phyloP scores from a whole-genome alignment of 1,284 basidiomycete genomes.

The Stereum hirsutum region DNA sequence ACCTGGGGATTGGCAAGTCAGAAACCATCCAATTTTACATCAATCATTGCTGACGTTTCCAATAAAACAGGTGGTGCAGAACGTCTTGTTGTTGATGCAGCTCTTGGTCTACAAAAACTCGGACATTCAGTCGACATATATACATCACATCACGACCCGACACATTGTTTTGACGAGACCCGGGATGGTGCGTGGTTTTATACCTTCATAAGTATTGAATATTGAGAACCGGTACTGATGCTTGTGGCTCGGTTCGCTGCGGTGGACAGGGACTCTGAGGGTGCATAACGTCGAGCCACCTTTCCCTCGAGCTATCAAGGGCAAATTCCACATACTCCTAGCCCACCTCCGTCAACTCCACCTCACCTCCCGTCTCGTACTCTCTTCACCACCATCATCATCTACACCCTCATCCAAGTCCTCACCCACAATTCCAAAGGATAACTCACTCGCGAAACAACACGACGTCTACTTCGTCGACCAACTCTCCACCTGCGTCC shows the following conservation, averaged over 20 bases:
- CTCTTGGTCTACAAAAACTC: conserved; percentile 74
- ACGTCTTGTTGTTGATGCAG: conserved; percentile 92
- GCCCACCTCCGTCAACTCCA: conserved; percentile 87
- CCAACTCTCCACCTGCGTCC: conserved; percentile 88
- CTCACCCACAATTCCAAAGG: neutral
- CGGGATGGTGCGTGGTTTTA: conserved; percentile 62
- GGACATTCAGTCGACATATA: conserved; percentile 91
- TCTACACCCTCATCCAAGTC: no score
- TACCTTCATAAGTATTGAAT: no score
- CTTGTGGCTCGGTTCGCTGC: neutral
- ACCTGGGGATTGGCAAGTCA: conserved; percentile 83
- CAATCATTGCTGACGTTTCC: conserved; percentile 8
- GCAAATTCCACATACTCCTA: conserved; percentile 82
- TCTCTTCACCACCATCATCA: conserved; percentile 26
- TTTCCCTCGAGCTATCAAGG: conserved; percentile 70
- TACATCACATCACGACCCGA: conserved; percentile 87
- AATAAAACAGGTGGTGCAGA: conserved; percentile 78
- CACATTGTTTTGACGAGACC: conserved; percentile 87
- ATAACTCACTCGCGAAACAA: no score
- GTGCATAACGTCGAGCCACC: conserved; percentile 75
- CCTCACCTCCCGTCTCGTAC: conserved; percentile 58
- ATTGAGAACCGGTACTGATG: no score
- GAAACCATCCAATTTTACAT: conserved; percentile 1
- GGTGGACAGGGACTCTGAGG: conserved; percentile 62
- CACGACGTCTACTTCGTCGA: conserved; percentile 91